Percentiles rank a stretch among this genome's conserved stretches.
Conservation (phyloP, 305 asterid species). For the Fraxinus platypoda region DNA sequence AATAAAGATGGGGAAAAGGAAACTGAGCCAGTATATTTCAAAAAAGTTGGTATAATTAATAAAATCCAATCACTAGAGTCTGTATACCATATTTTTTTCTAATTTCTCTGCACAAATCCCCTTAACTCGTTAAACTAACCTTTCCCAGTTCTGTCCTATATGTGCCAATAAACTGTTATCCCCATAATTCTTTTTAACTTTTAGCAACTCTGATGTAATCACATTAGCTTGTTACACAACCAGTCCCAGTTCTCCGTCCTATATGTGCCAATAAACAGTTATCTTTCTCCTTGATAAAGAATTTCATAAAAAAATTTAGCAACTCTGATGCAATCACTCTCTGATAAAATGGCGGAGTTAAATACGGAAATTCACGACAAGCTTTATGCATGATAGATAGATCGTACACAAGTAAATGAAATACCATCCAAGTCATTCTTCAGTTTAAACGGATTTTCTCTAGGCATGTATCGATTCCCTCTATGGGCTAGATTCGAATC, state of each 20-base stretch:
- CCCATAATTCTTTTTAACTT: background rate
- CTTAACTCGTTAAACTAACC: background rate
- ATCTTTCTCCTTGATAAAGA: background rate
- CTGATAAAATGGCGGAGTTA: background rate
- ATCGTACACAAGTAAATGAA: background rate
- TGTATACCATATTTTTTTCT: background rate
- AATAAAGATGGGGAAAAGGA: conserved; percentile 1
- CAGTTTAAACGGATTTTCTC: background rate
- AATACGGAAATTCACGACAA: background rate
- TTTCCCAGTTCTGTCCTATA: background rate
- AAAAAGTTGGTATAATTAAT: background rate
- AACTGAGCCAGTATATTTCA: background rate
- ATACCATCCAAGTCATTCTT: conserved; percentile 3
- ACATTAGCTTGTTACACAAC: conserved; percentile 3
- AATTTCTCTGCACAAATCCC: conserved; percentile 1
- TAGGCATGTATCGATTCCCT: background rate
- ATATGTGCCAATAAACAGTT: background rate
- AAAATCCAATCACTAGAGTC: conserved; percentile 1
- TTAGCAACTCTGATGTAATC: conserved; percentile 2
- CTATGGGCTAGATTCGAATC: background rate
- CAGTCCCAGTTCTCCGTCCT: background rate
- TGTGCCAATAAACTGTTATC: background rate
- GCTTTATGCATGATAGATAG: background rate
- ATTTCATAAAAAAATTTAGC: background rate
- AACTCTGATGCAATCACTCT: background rate